phyloP scores from a whole-genome alignment of 306 rosid genomes.

The Ochetophila trinervis region DNA sequence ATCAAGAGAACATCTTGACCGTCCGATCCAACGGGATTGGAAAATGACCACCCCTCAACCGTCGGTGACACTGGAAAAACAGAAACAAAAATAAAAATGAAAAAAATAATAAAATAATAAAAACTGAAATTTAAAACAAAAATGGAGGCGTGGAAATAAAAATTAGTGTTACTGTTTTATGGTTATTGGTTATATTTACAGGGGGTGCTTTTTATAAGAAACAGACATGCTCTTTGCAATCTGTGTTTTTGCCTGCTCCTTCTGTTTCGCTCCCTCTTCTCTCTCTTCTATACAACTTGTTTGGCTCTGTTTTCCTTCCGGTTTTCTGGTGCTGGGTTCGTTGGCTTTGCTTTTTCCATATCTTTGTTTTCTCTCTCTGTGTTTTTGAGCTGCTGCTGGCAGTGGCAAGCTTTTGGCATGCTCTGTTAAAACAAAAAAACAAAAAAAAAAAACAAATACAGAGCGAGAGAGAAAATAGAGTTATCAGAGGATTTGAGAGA shows the following conservation, averaged over 20 bases:
- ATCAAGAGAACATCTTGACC: slow-evolving; percentile 21
- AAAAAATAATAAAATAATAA: not conserved
- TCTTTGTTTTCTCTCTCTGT: slow-evolving; percentile 3
- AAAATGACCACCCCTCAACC: slow-evolving; percentile 23
- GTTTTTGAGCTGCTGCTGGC: slow-evolving; percentile 5
- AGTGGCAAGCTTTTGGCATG: slow-evolving; percentile 28
- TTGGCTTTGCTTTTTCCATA: slow-evolving; percentile 29
- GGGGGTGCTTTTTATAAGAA: not conserved
- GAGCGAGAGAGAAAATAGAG: not conserved
- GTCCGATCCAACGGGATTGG: slow-evolving; percentile 21
- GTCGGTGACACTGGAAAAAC: slow-evolving; percentile 34
- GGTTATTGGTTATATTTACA: not conserved
- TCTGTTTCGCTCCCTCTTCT: slow-evolving; percentile 29
- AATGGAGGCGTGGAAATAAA: slow-evolving; percentile 5
- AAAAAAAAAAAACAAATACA: not conserved
- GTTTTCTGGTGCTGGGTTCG: slow-evolving; percentile 8
- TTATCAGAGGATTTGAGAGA: not conserved
- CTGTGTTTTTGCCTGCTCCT: slow-evolving; percentile 31
- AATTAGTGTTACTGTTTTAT: not conserved
- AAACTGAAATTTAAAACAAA: not conserved
- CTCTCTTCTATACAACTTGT: slow-evolving; percentile 19
- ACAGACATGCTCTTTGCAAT: slow-evolving; percentile 43
- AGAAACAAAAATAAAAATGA: not conserved
- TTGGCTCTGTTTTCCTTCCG: slow-evolving; percentile 37
- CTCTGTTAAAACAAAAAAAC: slow-evolving; percentile 15